A percentile compares a stretch with the other conserved stretches of the same genome.
These are phyloP conservation scores for Puccinia coronata DNA, from an alignment of 1,284 basidiomycete genomes.

Conservation along the genomic window DNA sequence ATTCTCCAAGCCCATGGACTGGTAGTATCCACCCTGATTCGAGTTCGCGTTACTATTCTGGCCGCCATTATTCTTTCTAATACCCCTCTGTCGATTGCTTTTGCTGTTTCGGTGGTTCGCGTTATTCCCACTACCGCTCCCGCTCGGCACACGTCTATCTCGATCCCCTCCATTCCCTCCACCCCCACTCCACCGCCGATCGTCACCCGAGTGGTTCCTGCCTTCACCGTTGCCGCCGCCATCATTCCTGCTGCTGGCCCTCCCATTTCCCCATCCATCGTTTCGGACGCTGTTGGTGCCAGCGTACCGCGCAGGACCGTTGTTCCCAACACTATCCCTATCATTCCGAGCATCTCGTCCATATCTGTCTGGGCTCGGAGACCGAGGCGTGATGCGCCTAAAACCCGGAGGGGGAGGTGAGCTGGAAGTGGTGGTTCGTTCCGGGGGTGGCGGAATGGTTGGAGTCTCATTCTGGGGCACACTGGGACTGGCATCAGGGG, in stretches of 20 bases:
- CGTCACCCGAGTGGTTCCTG: constrained; percentile 5
- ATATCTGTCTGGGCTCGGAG: constrained; percentile 26
- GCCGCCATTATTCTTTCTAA: not conserved
- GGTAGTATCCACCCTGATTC: constrained; percentile 17
- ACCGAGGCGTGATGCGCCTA: constrained; percentile 28
- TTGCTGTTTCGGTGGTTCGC: constrained; percentile 1
- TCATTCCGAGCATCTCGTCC: constrained; percentile 15
- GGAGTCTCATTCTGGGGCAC: not conserved
- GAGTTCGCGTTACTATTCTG: constrained; percentile 3
- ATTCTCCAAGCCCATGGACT: constrained; percentile 21
- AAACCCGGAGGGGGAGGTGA: constrained; percentile 38
- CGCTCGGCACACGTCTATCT: constrained; percentile 3
- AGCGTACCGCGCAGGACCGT: not conserved
- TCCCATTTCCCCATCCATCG: constrained; percentile 10
- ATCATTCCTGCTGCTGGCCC: not conserved
- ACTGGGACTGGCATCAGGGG: constrained; percentile 29
- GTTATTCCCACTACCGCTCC: constrained; percentile 18
- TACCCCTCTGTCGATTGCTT: not conserved
- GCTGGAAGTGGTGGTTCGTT: not conserved
- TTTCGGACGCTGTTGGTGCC: constrained; percentile 7
- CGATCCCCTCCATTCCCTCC: too few relatives aligned
- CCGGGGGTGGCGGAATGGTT: not conserved
- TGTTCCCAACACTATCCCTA: not conserved
- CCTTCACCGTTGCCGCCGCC: not conserved
- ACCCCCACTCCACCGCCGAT: constrained; percentile 2